Percentiles rank a stretch among this genome's conserved stretches.
Evolutionary conservation across 371 early-diverging fungal genomes (phyloP).

Genomic region (Chytridium lagenaria): DNA sequence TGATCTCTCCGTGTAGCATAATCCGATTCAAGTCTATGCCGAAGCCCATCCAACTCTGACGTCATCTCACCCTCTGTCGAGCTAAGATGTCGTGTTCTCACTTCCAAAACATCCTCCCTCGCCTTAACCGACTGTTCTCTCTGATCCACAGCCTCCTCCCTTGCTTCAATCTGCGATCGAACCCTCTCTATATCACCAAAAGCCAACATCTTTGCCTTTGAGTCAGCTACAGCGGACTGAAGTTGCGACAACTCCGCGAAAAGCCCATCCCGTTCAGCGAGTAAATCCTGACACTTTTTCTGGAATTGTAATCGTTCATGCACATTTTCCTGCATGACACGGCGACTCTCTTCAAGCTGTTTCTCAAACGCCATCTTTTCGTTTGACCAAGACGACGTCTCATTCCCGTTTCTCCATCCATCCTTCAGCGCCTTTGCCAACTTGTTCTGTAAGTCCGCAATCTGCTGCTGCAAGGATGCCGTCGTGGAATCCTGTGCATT

Average conservation of each 20-base stretch:
- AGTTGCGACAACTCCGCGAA: not conserved
- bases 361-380: not conserved
- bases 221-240: too few species aligned
- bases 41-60: not conserved
- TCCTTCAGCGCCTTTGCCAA: too few species aligned
- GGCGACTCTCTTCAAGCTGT: not conserved
- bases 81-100: not conserved
- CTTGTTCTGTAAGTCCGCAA: too few species aligned
- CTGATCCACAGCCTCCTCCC: not conserved
- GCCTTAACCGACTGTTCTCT: not conserved
- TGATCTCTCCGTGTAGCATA: not conserved
- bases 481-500: too few species aligned
- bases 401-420: not conserved
- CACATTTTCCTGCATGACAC: not conserved
- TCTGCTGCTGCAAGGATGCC: too few species aligned
- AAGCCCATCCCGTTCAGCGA: not conserved
- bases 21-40: not conserved
- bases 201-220: not conserved
- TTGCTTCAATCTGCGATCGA: conserved; percentile 15
- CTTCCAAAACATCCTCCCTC: conserved; percentile 10
- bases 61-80: not conserved
- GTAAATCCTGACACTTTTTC: not conserved
- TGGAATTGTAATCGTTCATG: not conserved
- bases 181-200: conserved; percentile 15
- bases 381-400: not conserved